Evolutionary conservation across 371 early-diverging fungal genomes (phyloP).

Genomic region (Haplosporangium sp.): DNA sequence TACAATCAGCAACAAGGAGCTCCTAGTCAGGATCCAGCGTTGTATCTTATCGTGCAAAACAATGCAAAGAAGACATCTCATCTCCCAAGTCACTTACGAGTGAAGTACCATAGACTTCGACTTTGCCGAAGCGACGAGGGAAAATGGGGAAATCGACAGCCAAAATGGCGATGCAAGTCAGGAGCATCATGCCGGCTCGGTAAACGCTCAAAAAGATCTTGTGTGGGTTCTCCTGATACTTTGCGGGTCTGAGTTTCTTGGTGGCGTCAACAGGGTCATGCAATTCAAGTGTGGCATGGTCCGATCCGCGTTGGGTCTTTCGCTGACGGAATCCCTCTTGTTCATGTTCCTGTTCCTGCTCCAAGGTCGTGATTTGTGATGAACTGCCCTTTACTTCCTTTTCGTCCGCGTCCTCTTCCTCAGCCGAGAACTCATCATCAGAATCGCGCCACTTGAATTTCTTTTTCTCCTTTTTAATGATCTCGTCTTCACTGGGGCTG

Average conservation of each 20-base stretch:
- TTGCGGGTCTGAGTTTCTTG: conserved; percentile 20
- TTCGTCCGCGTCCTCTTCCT: conserved; percentile 20
- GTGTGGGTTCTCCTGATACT: conserved; percentile 25
- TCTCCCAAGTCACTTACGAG: conserved; percentile 67
- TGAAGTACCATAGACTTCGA: conserved; percentile 92
- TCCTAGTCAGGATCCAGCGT: background rate
- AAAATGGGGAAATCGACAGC: conserved; percentile 97
- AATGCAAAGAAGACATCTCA: background rate
- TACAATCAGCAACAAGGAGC: conserved; percentile 21
- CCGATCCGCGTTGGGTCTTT: conserved; percentile 17
- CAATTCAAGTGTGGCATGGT: conserved; percentile 18
- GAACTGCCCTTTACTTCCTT: background rate
- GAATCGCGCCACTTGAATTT: conserved; percentile 54
- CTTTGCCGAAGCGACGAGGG: conserved; percentile 92
- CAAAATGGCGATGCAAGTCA: conserved; percentile 86
- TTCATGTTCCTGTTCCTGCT: conserved; percentile 22
- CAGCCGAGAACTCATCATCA: conserved; percentile 39
- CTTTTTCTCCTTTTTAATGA: conserved; percentile 49
- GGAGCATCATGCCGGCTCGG: conserved; percentile 81
- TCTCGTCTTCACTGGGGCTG: conserved; percentile 29
- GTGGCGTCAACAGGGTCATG: conserved; percentile 9
- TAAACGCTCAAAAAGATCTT: conserved; percentile 74
- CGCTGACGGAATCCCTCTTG: conserved; percentile 48
- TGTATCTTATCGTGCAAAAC: too few species aligned
- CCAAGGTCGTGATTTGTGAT: conserved; percentile 2